Conservation (phyloP, 2,329 filamentous ascomycete genomes). For the Cadophora malorum region DNA sequence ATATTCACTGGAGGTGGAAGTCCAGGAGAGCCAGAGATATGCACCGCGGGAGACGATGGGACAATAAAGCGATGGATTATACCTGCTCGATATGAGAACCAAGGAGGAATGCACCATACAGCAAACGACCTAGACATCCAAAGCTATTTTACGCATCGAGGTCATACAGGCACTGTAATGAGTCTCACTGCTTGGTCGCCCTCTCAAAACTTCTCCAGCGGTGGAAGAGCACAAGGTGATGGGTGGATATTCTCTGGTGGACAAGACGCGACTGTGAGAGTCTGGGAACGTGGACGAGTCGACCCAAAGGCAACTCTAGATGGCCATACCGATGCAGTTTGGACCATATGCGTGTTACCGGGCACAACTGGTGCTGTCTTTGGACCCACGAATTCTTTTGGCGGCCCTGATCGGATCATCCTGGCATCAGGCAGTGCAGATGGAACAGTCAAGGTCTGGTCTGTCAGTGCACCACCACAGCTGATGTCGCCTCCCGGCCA, state of each 20-base stretch:
- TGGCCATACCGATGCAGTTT: conserved; percentile 94
- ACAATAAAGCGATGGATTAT: conserved; percentile 98
- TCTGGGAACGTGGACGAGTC: conserved; percentile 94
- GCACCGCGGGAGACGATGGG: conserved; percentile 93
- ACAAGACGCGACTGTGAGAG: conserved; percentile 88
- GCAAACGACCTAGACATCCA: conserved; percentile 83
- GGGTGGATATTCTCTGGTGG: conserved; percentile 99
- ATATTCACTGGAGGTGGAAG: conserved; percentile 97
- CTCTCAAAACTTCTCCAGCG: conserved; percentile 86
- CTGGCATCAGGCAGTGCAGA: conserved; percentile 93
- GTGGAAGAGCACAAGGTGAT: conserved; percentile 85
- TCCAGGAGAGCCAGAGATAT: conserved; percentile 94
- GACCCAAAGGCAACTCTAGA: conserved; percentile 95
- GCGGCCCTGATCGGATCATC: conserved; percentile 82
- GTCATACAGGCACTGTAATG: conserved; percentile 89
- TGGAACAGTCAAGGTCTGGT: conserved; percentile 91
- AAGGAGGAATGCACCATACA: conserved; percentile 52
- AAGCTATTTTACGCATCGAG: conserved; percentile 93
- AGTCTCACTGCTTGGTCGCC: conserved; percentile 87
- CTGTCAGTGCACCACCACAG: conserved; percentile 88
- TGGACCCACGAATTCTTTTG: conserved; percentile 75
- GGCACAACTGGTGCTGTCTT: conserved; percentile 82
- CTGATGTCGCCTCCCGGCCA: conserved; percentile 72
- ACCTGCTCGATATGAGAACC: conserved; percentile 75
- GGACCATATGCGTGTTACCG: conserved; percentile 92